Evolutionary conservation across 192 early-diverging fungal genomes (phyloP).

Genomic region (Mortierella hygrophila): DNA sequence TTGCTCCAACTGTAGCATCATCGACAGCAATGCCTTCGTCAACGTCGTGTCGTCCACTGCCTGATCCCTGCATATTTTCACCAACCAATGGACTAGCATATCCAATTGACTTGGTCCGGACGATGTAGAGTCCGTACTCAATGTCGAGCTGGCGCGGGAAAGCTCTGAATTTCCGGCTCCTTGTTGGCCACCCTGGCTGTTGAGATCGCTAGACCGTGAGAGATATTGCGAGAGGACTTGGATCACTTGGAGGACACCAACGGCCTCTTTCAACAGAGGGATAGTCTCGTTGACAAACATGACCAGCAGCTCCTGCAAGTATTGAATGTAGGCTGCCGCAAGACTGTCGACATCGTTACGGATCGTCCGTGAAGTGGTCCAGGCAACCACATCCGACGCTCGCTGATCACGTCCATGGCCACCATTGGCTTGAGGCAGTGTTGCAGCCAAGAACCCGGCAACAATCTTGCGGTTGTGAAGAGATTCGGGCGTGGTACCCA

Average conservation of each 20-base stretch:
- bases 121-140: not conserved
- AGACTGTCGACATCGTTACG: conserved; percentile 36
- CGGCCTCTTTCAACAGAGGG: conserved; percentile 62
- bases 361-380: conserved; percentile 47
- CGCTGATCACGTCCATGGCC: conserved; percentile 34
- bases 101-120: conserved; percentile 25
- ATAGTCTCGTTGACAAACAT: conserved; percentile 55
- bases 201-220: not conserved
- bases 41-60: conserved; percentile 57
- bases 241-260: conserved; percentile 54
- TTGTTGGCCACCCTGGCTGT: not conserved
- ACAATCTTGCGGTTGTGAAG: conserved; percentile 22
- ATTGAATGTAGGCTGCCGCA: conserved; percentile 38
- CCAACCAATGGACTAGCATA: conserved; percentile 57
- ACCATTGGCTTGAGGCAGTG: conserved; percentile 46
- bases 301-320: conserved; percentile 44
- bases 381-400: conserved; percentile 41
- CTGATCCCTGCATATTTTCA: conserved; percentile 54
- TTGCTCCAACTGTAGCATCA: conserved; percentile 56
- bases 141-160: not conserved
- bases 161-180: not conserved
- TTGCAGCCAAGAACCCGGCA: conserved; percentile 32
- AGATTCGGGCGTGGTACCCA: not conserved
- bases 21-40: conserved; percentile 54
- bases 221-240: conserved; percentile 54